Evolutionary conservation across 176 grass and related monocot genomes (phyloP).

Genomic region (Zizania latifolia): DNA sequence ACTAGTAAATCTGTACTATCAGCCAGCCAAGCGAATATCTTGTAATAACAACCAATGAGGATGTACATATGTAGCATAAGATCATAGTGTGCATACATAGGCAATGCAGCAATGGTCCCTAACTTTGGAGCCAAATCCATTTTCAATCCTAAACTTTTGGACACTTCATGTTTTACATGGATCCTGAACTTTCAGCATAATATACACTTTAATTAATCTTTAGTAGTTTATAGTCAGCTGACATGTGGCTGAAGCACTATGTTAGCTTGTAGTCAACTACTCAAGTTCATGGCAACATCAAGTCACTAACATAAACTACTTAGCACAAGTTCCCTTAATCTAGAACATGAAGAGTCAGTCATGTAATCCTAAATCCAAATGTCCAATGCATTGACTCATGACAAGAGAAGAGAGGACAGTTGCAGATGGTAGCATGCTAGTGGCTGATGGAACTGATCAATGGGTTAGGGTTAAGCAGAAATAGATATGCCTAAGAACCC

Average conservation of each 20-base stretch:
- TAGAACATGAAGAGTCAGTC: too few relatives aligned
- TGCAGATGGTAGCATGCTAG: slow-evolving; percentile 31
- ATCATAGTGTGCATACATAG: neutral
- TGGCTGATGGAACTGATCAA: slow-evolving; percentile 17
- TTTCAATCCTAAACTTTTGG: slow-evolving; percentile 2
- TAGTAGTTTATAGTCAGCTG: neutral
- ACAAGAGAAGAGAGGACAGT: slow-evolving; percentile 21
- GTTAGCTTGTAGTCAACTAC: neutral
- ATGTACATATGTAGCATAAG: neutral
- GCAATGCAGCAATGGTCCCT: neutral
- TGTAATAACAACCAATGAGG: neutral
- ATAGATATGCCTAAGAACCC: slow-evolving; percentile 52
- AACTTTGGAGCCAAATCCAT: neutral
- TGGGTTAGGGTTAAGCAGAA: slow-evolving; percentile 46
- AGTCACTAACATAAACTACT: neutral
- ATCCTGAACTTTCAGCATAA: neutral
- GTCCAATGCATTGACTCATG: slow-evolving; percentile 1
- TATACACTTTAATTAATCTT: neutral
- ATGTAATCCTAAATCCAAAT: too few relatives aligned
- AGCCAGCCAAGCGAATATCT: neutral
- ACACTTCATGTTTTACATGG: neutral
- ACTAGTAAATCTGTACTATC: neutral
- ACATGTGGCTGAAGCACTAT: too few relatives aligned
- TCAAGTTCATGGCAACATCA: neutral
- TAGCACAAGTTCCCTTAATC: neutral